Base-by-base conservation (phyloP, 2,329 filamentous ascomycete species). In the Penicillium sp. region DNA sequence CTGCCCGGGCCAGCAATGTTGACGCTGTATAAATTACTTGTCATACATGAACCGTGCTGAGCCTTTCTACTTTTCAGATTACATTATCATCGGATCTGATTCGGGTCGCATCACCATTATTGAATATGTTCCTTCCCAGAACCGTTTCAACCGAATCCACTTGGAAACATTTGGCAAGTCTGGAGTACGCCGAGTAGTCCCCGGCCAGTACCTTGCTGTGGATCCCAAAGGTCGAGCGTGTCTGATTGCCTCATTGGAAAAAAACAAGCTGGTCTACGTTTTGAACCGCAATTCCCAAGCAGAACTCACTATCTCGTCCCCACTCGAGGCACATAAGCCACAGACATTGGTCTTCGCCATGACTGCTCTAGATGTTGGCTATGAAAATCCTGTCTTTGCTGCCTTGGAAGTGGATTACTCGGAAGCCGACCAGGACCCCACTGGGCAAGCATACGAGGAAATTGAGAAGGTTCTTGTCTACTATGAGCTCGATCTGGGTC, bases 261-360 rank as follows among this genome's bases (percentile, higher is more conserved):
- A 99, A 85, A 99, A 98, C 81, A 99, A 99, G 81, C 89, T 99
- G 57, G 95, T 99, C 67, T 99, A 99, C 78, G 94, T 99, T 70
- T 83, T 99, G 67, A 98, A 98, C 77, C 89, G 96, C 65, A 96
- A 96, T 78, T 86, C 92, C 3, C 92, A 98, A 77, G 93, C 93
- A 18, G 91, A 96, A 75, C 86, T 99, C 69, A 96, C 93, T 41
- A 99, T 99, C 52, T 99, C 95, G 5, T 99, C 95, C 14, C 95
- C 95, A 0, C 84, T 99, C 18, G 96, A 99, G 78, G 96, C 95
- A 2, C 94, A 99, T 78, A 96, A 95, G 75, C 87, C 92, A 13
- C 92, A 94, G 60, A 94, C 94, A 1, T 79, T 99, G 51, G 93
- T 98, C 24, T 91, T 96, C 67, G 90, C 91, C 33, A 83, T 98